Evolutionary conservation across 371 early-diverging fungal genomes (phyloP).

Genomic region (Apophysomyces ossiformis): DNA sequence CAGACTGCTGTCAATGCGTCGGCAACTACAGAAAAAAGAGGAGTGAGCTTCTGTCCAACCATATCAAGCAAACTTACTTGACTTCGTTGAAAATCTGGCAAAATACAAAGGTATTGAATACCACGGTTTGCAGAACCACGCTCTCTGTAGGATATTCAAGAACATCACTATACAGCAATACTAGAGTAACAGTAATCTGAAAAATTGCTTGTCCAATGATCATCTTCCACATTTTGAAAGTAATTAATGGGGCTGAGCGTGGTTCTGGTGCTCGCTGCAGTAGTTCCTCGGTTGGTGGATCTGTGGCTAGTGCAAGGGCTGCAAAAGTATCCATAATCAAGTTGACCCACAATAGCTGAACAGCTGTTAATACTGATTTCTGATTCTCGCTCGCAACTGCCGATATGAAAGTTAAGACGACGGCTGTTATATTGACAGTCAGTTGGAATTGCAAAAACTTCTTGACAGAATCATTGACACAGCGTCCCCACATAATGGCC

Average conservation of each 20-base stretch:
- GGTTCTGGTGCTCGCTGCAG: constrained; percentile 65
- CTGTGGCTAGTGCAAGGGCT: constrained; percentile 74
- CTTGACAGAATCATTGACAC: constrained; percentile 77
- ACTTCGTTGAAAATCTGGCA: constrained; percentile 74
- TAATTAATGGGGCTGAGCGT: constrained; percentile 64
- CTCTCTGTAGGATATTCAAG: constrained; percentile 30
- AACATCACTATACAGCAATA: constrained; percentile 59
- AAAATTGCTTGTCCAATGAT: constrained; percentile 68
- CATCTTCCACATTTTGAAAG: constrained; percentile 73
- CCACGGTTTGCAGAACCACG: constrained; percentile 50
- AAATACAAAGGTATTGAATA: constrained; percentile 78
- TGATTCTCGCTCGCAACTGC: constrained; percentile 45
- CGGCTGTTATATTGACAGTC: constrained; percentile 74
- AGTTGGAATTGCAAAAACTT: constrained; percentile 82
- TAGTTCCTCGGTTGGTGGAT: constrained; percentile 68
- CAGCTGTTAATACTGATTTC: constrained; percentile 63
- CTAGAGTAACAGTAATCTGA: constrained; percentile 60
- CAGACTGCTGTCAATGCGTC: constrained; percentile 63
- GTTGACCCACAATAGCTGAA: constrained; percentile 79
- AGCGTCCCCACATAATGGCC: constrained; percentile 77
- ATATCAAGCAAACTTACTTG: constrained; percentile 42
- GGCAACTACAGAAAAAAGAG: constrained; percentile 42
- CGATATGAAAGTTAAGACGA: constrained; percentile 64
- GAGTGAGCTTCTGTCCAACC: not conserved
- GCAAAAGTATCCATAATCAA: constrained; percentile 81